Evolutionary conservation across 139 green algal genomes (phyloP), one percentile per base, ranked within the genome.

Genomic region (Picochlorum sp.): DNA sequence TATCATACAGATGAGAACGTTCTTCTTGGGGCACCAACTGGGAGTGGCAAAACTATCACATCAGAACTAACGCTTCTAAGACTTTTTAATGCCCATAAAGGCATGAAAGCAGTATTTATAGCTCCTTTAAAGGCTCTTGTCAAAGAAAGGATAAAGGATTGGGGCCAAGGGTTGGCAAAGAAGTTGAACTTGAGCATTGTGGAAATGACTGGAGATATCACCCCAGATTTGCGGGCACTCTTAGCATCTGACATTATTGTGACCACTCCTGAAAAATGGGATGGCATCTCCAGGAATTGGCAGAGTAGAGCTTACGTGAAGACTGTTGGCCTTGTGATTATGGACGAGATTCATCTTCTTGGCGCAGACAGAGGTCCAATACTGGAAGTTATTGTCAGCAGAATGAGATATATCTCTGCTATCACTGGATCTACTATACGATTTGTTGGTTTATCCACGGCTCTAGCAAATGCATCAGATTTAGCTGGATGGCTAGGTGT

Each of bases 271-370:
- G 92, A 98, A 76, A 97, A 98, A 75, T 98, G 93, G 93, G 93
- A 97, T 76, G 91, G 89, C 58, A 94, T 98, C 77, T 88, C 70
- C 21, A 83, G 93, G 32, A 86, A 82, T 61, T 98, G 92, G 92
- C 85, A 92, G 65, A 83, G 68, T 20, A 72, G 91, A 9, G 62
- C 59, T 6, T 94, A 94, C 64, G 88, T 92, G 13, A 77, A 80
- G 59, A 85, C 86, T 73, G 75, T 82, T 58, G 75, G 81, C 8
- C 78, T 98, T 72, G 63, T 98, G 37, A 70, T 98, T n/a, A 92
- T 98, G 49, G 93, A 98, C 46, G 92, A 98, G 85, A 96, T 98
- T 73, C 93, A 98, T 69, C 80, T 98, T 61, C 80, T 98, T 58
- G 93, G 92, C 1, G 87, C 81, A 14, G 93, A 98, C 71, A 75